Conservation (phyloP, 2,329 filamentous ascomycete species). For the Cadophora malorum region DNA sequence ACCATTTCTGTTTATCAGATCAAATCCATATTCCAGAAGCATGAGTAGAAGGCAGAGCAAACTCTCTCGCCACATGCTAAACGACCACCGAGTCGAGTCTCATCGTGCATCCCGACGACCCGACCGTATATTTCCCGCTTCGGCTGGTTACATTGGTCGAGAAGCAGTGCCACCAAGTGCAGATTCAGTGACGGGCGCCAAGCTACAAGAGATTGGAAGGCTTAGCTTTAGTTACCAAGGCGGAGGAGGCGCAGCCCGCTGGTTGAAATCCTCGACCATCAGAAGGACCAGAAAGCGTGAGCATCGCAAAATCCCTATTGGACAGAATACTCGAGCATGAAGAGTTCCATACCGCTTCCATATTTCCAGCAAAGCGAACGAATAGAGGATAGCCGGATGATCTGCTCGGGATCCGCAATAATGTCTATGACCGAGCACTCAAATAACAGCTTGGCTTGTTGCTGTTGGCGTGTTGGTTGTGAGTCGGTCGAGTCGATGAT, state of each 20-base stretch:
- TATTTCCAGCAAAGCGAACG: slow-evolving; percentile 9
- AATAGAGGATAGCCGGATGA: not conserved
- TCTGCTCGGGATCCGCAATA: slow-evolving; percentile 1
- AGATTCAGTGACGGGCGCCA: slow-evolving; percentile 10
- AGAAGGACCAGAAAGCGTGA: not conserved
- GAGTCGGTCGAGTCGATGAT: not conserved
- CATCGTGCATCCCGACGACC: not conserved
- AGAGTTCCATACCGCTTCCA: not conserved
- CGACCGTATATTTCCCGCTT: slow-evolving; percentile 11
- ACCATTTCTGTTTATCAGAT: not conserved
- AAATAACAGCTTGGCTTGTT: not conserved
- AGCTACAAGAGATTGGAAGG: slow-evolving; percentile 7
- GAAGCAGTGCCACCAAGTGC: not conserved
- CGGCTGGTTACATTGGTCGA: not conserved
- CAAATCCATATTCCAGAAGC: not conserved
- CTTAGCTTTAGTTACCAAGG: slow-evolving; percentile 16
- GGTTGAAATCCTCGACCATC: not conserved
- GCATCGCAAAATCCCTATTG: not conserved
- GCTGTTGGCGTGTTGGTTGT: slow-evolving; percentile 2
- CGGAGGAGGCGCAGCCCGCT: slow-evolving; percentile 18
- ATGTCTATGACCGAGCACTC: slow-evolving; percentile 1
- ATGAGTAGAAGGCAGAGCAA: not conserved
- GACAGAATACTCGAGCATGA: not conserved
- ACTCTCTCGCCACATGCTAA: not conserved
- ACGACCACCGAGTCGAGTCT: not conserved